These are phyloP conservation scores for Protomyces inouyei DNA, from an alignment of 1,139 yeast genomes.

Conservation along the genomic window DNA sequence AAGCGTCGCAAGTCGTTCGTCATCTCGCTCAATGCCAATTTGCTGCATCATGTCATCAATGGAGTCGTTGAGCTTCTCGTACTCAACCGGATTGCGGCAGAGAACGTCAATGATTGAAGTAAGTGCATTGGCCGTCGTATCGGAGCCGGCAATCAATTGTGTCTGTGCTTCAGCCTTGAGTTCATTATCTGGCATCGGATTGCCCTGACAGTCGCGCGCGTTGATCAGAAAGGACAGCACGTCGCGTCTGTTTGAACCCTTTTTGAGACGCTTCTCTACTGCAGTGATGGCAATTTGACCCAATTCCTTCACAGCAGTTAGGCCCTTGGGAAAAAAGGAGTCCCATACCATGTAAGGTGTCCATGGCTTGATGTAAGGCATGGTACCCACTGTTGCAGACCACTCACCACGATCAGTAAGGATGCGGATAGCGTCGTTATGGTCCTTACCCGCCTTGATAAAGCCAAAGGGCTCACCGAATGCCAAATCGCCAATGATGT, in stretches of 20 bases:
- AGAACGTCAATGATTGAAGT: constrained; percentile 19
- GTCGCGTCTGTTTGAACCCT: constrained; percentile 1
- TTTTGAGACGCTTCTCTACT: constrained; percentile 8
- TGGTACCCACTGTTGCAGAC: constrained; percentile 22
- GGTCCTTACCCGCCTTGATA: constrained; percentile 10
- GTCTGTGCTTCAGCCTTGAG: constrained; percentile 25
- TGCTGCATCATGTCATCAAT: constrained; percentile 14
- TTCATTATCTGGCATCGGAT: constrained; percentile 22
- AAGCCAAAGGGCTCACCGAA: constrained; percentile 24
- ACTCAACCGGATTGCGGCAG: constrained; percentile 12
- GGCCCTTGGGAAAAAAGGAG: constrained; percentile 19
- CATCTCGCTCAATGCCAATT: constrained; percentile 8
- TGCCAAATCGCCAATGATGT: constrained; percentile 26
- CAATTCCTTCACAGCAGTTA: constrained; percentile 8
- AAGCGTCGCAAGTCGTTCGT: constrained; percentile 3
- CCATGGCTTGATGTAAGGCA: constrained; percentile 19
- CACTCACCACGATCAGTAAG: constrained; percentile 18
- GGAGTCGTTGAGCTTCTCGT: background rate
- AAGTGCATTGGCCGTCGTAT: constrained; percentile 20
- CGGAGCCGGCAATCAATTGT: constrained; percentile 25
- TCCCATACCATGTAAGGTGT: constrained; percentile 21
- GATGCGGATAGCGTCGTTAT: constrained; percentile 15
- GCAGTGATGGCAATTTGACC: constrained; percentile 22
- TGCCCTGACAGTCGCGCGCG: constrained; percentile 22
- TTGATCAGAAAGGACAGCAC: constrained; percentile 10